A percentile compares a stretch with the other conserved stretches of the same genome.
phyloP scores from a whole-genome alignment of 2,329 filamentous ascomycete genomes.

The Cercospora sp. region DNA sequence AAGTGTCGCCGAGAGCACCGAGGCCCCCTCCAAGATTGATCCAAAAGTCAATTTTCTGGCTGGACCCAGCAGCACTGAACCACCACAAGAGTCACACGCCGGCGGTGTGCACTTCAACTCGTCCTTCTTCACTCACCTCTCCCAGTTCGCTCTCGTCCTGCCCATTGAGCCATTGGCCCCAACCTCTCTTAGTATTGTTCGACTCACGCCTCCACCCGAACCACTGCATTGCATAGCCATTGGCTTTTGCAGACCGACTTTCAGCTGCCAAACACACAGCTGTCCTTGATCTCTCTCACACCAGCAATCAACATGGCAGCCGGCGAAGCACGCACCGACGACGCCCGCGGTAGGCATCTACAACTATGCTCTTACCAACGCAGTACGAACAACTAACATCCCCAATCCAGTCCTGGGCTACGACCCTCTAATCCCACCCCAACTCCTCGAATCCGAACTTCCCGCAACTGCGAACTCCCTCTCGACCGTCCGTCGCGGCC shows the following conservation, averaged over 20 bases:
- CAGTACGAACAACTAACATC: conserved; percentile 16
- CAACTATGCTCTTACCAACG: not conserved
- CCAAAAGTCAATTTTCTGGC: conserved; percentile 6
- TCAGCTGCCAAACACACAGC: not conserved
- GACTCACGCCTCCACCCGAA: not conserved
- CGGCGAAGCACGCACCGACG: conserved; percentile 44
- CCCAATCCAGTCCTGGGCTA: conserved; percentile 74
- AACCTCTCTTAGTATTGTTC: not conserved
- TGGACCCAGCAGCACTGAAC: not conserved
- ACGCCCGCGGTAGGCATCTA: conserved; percentile 53
- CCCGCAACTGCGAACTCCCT: conserved; percentile 63
- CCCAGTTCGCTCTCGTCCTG: not conserved
- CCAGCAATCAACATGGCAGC: conserved; percentile 20
- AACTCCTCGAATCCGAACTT: conserved; percentile 82
- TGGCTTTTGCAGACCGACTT: not conserved
- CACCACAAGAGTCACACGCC: not conserved
- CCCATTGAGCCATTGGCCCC: not conserved
- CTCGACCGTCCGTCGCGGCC: conserved; percentile 69
- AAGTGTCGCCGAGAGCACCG: not conserved
- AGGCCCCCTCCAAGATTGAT: not conserved
- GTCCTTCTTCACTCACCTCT: not conserved
- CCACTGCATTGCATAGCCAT: not conserved
- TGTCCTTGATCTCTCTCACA: not conserved
- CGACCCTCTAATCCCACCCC: conserved; percentile 87
- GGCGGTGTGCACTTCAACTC: not conserved